These are phyloP conservation scores for Suillus subaureus DNA, from an alignment of 768 basidiomycete species.

Conservation along the genomic window DNA sequence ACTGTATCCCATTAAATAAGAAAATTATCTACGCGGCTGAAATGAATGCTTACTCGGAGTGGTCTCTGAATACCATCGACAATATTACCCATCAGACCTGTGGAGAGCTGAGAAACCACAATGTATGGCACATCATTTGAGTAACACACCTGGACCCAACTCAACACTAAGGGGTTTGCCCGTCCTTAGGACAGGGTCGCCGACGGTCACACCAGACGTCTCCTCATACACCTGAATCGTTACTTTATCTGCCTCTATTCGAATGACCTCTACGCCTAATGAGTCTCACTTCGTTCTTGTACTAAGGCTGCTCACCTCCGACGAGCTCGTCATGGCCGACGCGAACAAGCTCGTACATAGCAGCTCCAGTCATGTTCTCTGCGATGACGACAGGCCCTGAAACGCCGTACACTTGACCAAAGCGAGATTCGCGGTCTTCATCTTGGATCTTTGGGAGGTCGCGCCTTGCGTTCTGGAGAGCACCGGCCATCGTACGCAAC, in stretches of 20 bases:
- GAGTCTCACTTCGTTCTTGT: slow-evolving; percentile 12
- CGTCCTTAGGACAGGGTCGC: slow-evolving; percentile 95
- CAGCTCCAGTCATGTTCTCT: slow-evolving; percentile 91
- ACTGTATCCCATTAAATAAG: slow-evolving; percentile 37
- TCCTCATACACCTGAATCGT: slow-evolving; percentile 99
- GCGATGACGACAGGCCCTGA: slow-evolving; percentile 99
- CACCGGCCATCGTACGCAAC: slow-evolving; percentile 76
- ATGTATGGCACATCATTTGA: not conserved
- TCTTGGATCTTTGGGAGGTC: slow-evolving; percentile 86
- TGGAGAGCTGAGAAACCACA: slow-evolving; percentile 8
- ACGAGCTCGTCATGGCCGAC: slow-evolving; percentile 99
- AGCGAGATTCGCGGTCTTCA: slow-evolving; percentile 86
- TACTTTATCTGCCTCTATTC: slow-evolving; percentile 96
- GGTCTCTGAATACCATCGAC: slow-evolving; percentile 97
- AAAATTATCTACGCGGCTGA: slow-evolving; percentile 10
- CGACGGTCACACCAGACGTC: slow-evolving; percentile 98
- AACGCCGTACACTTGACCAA: slow-evolving; percentile 91
- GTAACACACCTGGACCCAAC: slow-evolving; percentile 83
- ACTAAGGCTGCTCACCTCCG: slow-evolving; percentile 63
- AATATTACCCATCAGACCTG: slow-evolving; percentile 99
- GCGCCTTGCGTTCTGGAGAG: slow-evolving; percentile 86
- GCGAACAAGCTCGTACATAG: slow-evolving; percentile 97
- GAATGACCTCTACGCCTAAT: slow-evolving; percentile 85
- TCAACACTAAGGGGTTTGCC: slow-evolving; percentile 98
- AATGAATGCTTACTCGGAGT: slow-evolving; percentile 60